Base-by-base conservation (phyloP, 805 yeast species). In the Ogataea nonfermentans region DNA sequence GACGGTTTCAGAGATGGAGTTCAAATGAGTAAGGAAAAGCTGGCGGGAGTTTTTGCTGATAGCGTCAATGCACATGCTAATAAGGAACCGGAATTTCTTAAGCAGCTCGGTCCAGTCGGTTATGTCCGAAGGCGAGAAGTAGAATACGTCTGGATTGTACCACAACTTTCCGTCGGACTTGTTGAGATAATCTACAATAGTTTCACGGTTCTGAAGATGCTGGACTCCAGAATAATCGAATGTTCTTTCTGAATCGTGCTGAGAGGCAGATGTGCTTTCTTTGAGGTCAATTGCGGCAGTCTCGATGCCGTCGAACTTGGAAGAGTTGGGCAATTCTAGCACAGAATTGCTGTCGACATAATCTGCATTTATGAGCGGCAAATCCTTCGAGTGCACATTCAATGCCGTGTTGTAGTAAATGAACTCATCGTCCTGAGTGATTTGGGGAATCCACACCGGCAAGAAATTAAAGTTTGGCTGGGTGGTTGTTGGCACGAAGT, bases 381-480 rank as follows among this genome's bases (percentile, higher is more conserved):
- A 52, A 10, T 75, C 71, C 28, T 70, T 69, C 47, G 87, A 76
- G 48, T 74, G 78, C 1, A 81, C 65, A 48, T 80, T 74, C 37
- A 84, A 61, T 24, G 76, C 76, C 23, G 78, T 73, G 51, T 81
- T 78, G 59, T 76, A 79, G 59, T 71, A 84, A 6, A 81, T 62
- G 11, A 79, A 57, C 35, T 73, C 73, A 14, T 79, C 82, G 36
- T 69, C 72, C 9, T 68, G 66, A 1, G 82, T 73, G n/a, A 74
- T 62, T 33, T 74, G 70, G 0, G 88, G 84, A 0, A 79, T 58
- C 90, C 91, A 84, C 11, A 74, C 58, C 0, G 78, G 75, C 3
- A 54, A 45, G 40, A 62, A 62, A 32, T 53, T 52, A 35, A 61
- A 57, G 11, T 46, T 41, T 1, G 61, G 57, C 30, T 57, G 55